Base-by-base conservation (phyloP, 176 grass and related monocot species). In the Oryza glaberrima region DNA sequence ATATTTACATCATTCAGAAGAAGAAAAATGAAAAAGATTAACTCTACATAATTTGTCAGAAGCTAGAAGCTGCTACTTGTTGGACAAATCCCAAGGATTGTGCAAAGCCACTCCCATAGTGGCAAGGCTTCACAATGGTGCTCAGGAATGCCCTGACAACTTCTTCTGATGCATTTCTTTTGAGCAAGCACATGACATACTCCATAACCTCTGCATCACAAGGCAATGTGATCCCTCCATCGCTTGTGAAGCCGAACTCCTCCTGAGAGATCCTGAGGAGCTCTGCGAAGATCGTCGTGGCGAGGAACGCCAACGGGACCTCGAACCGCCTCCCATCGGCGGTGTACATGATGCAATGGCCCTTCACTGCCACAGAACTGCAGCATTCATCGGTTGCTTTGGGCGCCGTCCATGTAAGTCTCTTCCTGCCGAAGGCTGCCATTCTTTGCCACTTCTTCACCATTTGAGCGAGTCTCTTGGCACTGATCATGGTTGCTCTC, bases 371-470 rank as follows among this genome's bases (percentile, higher is more conserved):
- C 13, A 90, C 36, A 1, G 56, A 36, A 2, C 72, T 15, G 75
- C 88, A 22, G 47, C 75, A 70, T 0, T 52, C 61, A 0, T 32
- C 28, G 0, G 8, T n/a, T 47, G 20, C 54, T 87, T 76, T 54
- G 9, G 11, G 6, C 12, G n/a, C 4, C 4, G 54, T 19, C 64
- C 35, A 70, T 14, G 36, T 34, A 19, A 89, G 65, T 72, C 65
- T 80, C 82, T 84, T 89, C 64, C 87, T 84, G 30, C 78, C 72
- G 6, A 81, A 45, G 14, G 72, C 51, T 23, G 54, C 65, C 45
- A 90, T 80, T 79, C 84, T 94, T 52, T 88, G 87, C 90, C 93
- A 94, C 77, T 94, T 91, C 80, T 84, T 92, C 36, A 47, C 61
- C 35, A 93, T 73, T 45, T 93, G 76, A 81, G 70, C 32, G 47